phyloP scores from a whole-genome alignment of 225 moss, liverwort and hornwort species.

The Takakia lepidozioides region DNA sequence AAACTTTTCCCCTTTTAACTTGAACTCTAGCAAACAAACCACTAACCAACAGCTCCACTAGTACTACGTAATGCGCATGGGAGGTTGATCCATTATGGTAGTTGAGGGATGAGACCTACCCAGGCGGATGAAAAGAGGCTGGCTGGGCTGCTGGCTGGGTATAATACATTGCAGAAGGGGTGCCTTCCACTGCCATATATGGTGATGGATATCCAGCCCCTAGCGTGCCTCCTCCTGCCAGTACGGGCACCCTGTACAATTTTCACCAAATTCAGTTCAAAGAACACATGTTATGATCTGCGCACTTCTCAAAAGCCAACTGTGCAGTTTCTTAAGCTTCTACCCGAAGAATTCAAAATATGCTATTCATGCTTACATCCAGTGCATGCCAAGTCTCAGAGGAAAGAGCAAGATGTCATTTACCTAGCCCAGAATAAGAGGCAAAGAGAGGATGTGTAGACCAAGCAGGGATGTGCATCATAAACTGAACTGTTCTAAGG shows the following conservation, averaged over 20 bases:
- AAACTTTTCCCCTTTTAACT: too few species aligned
- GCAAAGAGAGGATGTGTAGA: too few species aligned
- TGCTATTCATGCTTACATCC: not conserved
- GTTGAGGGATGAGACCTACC: conserved; percentile 53
- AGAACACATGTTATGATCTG: not conserved
- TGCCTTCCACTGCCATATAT: conserved; percentile 87
- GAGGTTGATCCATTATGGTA: too few species aligned
- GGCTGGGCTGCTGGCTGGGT: conserved; percentile 64
- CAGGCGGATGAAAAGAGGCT: conserved; percentile 71
- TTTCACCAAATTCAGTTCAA: not conserved
- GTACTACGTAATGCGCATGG: too few species aligned
- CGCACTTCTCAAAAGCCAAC: not conserved
- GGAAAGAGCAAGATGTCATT: too few species aligned
- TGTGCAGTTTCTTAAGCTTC: not conserved
- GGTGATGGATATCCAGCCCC: conserved; percentile 76
- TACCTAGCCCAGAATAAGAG: too few species aligned
- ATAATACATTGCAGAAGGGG: conserved; percentile 84
- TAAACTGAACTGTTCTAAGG: too few species aligned
- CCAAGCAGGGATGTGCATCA: too few species aligned
- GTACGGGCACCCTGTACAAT: conserved; percentile 79
- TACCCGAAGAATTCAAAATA: not conserved
- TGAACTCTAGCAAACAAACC: too few species aligned
- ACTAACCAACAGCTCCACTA: too few species aligned
- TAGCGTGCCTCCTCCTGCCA: conserved; percentile 81
- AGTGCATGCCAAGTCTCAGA: too few species aligned